Percentiles rank a stretch among this genome's conserved stretches.
Conservation (phyloP, 257 asterid species). For the Jaltomata sinuosa region DNA sequence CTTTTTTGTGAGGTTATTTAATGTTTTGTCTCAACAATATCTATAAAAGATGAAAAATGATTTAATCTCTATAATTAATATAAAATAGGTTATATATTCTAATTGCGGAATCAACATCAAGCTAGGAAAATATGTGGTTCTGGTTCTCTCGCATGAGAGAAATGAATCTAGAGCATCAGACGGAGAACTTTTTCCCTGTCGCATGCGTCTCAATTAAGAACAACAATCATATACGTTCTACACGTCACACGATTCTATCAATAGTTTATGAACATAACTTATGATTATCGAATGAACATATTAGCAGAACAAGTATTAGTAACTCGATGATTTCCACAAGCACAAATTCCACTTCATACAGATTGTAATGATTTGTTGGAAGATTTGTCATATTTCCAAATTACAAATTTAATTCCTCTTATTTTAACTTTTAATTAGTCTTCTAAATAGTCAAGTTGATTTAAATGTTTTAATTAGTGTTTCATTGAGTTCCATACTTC, state of each 20-base stretch:
- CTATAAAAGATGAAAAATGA: background rate
- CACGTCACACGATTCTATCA: too few relatives aligned
- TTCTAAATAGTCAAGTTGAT: background rate
- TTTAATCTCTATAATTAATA: background rate
- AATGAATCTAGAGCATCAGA: too few relatives aligned
- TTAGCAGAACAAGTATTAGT: too few relatives aligned
- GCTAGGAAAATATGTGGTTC: too few relatives aligned
- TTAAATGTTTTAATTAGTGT: background rate
- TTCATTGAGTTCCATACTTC: background rate
- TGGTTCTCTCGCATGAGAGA: too few relatives aligned
- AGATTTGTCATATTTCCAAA: background rate
- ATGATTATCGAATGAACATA: too few relatives aligned
- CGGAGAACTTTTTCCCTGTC: too few relatives aligned
- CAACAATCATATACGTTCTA: too few relatives aligned
- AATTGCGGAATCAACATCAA: too few relatives aligned
- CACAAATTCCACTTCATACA: background rate
- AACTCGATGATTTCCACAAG: background rate
- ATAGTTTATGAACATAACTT: too few relatives aligned
- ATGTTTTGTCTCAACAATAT: background rate
- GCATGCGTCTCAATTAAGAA: too few relatives aligned
- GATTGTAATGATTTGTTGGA: background rate
- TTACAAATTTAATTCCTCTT: background rate
- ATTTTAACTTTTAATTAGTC: background rate
- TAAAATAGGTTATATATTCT: too few relatives aligned
- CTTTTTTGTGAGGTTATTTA: background rate